A percentile compares a stretch with the other conserved stretches of the same genome.
These are phyloP conservation scores for Conticribra guillardii DNA, from an alignment of 108 stramenopile genomes.

Conservation along the genomic window DNA sequence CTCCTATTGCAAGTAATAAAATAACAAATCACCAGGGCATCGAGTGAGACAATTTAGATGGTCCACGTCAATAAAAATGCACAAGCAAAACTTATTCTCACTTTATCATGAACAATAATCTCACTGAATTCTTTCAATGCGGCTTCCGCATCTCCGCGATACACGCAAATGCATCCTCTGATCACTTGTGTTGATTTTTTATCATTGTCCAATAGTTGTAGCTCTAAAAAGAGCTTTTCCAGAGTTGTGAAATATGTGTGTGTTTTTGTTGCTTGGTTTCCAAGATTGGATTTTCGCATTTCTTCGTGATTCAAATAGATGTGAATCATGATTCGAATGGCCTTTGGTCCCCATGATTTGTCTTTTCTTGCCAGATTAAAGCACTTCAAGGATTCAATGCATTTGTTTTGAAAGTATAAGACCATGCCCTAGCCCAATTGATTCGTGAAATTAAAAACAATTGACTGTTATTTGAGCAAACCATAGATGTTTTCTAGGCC, in stretches of 20 bases:
- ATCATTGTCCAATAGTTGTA: not conserved
- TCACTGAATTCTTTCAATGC: slow-evolving; percentile 1
- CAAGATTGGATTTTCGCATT: not conserved
- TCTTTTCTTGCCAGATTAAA: not conserved
- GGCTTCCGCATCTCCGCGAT: not conserved
- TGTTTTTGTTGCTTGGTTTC: not conserved
- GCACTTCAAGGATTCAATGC: not conserved
- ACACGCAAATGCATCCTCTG: not conserved
- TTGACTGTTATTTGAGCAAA: not conserved
- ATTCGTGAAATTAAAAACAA: too few relatives aligned
- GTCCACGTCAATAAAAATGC: not conserved
- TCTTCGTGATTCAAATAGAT: not conserved
- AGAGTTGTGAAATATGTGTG: not conserved
- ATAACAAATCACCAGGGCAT: not conserved
- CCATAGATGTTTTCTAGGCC: not conserved
- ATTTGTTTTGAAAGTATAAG: not conserved
- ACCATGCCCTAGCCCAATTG: not conserved
- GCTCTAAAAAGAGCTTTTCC: not conserved
- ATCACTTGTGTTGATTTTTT: not conserved
- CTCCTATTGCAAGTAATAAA: not conserved
- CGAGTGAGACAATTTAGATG: too few relatives aligned
- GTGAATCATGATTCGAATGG: not conserved
- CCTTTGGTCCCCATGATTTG: not conserved
- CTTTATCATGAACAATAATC: not conserved
- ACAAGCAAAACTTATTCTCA: not conserved